Evolutionary conservation across 768 basidiomycete genomes (phyloP), one percentile per base, ranked within the genome.

Genomic region (Phylloporus sp.): DNA sequence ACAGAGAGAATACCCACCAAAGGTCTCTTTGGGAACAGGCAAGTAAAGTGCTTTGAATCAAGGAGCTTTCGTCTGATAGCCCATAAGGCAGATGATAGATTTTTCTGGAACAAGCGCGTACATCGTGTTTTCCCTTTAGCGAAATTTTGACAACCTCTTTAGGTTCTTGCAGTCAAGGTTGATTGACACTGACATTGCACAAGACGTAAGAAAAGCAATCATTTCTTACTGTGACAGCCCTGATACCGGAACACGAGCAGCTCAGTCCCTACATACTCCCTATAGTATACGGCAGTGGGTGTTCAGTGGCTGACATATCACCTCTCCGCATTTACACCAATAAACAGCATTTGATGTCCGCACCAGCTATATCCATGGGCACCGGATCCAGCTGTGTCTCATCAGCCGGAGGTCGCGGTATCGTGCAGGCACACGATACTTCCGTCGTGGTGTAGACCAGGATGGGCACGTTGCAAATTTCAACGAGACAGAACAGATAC

Each of bases 381-480:
- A 82, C 46, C 80, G 84, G 49, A 72, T 98, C 61, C 82, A 87
- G 37, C 75, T 98, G 54, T 83, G 81, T 57, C 82, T 99, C 58
- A 86, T 98, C 56, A 93, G 93, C 55, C 85, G 96, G 23, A 87
- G 94, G 42, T 94, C 91, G 10, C 87, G 96, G 18, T 88, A 86
- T 70, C 82, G 95, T 48, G 91, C 96, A 23, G 96, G 96, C 6
- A 97, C 96, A 13, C 89, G 96, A 40, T 98, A 95, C 75, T 96
- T 98, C 71, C 80, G 91, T 17, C 84, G 96, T 38, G 96, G 96
- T 5, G 77, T 99, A 55, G 93, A 98, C 64, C 71, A 80, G 17
- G 73, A 86, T 9, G 96, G 94, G 3, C 80, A 97, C 63, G 89
- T 90, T 33, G 91, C 93, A 47, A 99, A 99, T 68, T 98, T 91